These are phyloP conservation scores for Geosmithia flava DNA, from an alignment of 2,329 filamentous ascomycete species.

Conservation along the genomic window DNA sequence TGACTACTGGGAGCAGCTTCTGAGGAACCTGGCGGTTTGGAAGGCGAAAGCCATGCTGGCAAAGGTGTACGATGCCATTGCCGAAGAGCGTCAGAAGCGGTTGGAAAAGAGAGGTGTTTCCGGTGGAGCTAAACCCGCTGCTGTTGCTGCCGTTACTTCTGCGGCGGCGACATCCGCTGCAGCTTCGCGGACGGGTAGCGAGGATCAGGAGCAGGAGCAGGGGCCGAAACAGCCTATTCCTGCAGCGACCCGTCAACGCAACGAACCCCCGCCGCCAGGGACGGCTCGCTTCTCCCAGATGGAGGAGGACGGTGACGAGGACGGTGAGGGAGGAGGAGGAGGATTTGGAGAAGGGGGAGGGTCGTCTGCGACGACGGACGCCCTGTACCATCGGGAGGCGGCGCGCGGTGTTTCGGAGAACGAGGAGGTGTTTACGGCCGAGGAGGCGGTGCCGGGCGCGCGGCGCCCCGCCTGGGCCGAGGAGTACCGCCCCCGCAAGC, in stretches of 20 bases:
- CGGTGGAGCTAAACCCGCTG: constrained; percentile 8
- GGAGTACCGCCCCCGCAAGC: constrained; percentile 82
- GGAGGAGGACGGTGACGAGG: constrained; percentile 26
- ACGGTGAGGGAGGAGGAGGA: not conserved
- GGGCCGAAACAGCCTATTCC: not conserved
- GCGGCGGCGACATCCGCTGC: not conserved
- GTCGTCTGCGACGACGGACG: constrained; percentile 76
- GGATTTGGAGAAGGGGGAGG: constrained; percentile 46
- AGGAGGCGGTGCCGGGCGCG: constrained; percentile 58
- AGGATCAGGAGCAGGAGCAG: not conserved
- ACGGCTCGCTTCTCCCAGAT: constrained; percentile 57
- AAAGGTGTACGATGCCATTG: constrained; percentile 64
- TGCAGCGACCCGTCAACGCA: not conserved
- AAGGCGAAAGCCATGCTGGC: constrained; percentile 82
- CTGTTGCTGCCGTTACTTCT: not conserved
- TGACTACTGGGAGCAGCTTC: constrained; percentile 93
- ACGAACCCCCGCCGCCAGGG: constrained; percentile 27
- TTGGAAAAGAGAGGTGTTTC: constrained; percentile 50
- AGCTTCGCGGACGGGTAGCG: not conserved
- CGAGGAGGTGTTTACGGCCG: constrained; percentile 88
- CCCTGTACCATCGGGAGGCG: constrained; percentile 83
- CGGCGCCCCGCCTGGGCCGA: constrained; percentile 64
- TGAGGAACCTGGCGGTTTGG: constrained; percentile 76
- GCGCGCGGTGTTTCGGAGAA: constrained; percentile 85
- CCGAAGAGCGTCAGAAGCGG: constrained; percentile 53